Evolutionary conservation across 768 basidiomycete species (phyloP).

Genomic region (Boletus patriciae): DNA sequence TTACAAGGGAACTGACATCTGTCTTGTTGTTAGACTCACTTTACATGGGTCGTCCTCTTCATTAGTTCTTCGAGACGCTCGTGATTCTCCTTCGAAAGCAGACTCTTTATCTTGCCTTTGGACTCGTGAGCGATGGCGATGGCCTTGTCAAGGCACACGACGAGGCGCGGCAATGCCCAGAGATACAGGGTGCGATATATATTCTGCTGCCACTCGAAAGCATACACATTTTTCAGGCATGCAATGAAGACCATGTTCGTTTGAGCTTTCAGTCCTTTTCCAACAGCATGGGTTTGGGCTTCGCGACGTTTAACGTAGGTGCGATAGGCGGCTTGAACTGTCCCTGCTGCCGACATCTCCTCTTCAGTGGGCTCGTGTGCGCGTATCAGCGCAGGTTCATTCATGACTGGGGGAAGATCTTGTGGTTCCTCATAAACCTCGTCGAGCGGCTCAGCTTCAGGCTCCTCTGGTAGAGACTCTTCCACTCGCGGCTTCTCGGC

Average conservation of each 20-base stretch:
- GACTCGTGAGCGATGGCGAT: slow-evolving; percentile 22
- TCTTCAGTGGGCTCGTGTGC: slow-evolving; percentile 24
- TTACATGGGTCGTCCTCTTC: neutral
- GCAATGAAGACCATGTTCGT: slow-evolving; percentile 24
- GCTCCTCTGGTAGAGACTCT: neutral
- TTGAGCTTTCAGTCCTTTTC: slow-evolving; percentile 22
- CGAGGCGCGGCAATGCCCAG: slow-evolving; percentile 40
- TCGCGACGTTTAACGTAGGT: slow-evolving; percentile 1
- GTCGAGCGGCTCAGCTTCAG: slow-evolving; percentile 3
- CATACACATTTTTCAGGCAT: slow-evolving; percentile 30
- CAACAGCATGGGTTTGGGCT: slow-evolving; percentile 7
- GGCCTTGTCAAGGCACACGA: slow-evolving; percentile 42
- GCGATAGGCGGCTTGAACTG: slow-evolving; percentile 24
- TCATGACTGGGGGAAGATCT: slow-evolving; percentile 5
- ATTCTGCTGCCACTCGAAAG: slow-evolving; percentile 28
- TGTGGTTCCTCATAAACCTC: slow-evolving; percentile 15
- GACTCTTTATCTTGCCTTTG: slow-evolving; percentile 36
- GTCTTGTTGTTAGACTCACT: slow-evolving; percentile 27
- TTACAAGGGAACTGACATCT: neutral
- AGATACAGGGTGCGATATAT: slow-evolving; percentile 40
- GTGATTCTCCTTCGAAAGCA: slow-evolving; percentile 29
- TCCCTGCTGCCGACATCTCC: slow-evolving; percentile 26
- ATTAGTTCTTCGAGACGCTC: slow-evolving; percentile 34
- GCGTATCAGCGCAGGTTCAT: slow-evolving; percentile 17
- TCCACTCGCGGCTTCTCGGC: neutral